Evolutionary conservation across 2,329 filamentous ascomycete species (phyloP).

Genomic region (Phyllosticta citrichinensis): DNA sequence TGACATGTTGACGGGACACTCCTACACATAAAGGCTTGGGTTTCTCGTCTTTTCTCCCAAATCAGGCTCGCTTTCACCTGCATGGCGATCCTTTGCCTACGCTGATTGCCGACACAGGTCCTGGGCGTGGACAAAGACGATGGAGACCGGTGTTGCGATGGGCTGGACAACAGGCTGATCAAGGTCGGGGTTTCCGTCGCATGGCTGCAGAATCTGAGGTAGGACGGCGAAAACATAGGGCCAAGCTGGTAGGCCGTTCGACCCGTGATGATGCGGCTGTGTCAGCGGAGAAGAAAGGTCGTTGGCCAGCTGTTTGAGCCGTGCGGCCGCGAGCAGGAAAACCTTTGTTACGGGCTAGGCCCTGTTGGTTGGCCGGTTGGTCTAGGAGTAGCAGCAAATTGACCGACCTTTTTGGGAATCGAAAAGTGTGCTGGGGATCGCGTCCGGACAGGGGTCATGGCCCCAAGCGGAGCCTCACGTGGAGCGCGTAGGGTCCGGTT

Average conservation of each 20-base stretch:
- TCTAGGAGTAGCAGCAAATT: neutral
- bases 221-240: neutral
- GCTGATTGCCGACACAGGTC: no score
- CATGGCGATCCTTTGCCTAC: no score
- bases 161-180: neutral
- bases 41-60: no score
- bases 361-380: neutral
- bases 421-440: neutral
- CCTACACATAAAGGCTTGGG: no score
- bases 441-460: neutral
- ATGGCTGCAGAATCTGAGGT: neutral
- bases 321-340: neutral
- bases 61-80: no score
- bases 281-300: neutral
- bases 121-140: neutral
- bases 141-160: neutral
- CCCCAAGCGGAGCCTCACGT: neutral
- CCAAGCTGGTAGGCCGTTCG: neutral
- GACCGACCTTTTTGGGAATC: neutral
- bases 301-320: neutral
- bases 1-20: neutral
- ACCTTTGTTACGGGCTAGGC: neutral
- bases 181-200: neutral
- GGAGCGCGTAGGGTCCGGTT: neutral
- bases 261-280: neutral